Evolutionary conservation across 2,329 filamentous ascomycete species (phyloP).

Genomic region (Sordariomycetes sp.): DNA sequence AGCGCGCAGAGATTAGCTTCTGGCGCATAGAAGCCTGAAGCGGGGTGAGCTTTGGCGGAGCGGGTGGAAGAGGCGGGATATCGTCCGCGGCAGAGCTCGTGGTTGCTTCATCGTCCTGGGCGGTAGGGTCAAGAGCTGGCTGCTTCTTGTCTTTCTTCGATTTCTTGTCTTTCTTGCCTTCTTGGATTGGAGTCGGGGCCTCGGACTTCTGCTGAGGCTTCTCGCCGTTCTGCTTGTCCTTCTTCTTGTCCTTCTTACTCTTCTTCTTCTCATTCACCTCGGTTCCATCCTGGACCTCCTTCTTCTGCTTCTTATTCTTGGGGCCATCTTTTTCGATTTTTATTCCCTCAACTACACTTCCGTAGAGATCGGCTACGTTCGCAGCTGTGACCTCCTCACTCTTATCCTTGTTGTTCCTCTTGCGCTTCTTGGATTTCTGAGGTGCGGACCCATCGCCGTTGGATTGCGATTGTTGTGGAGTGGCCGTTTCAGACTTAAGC

Average conservation of each 20-base stretch:
- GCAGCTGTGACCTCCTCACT: constrained; percentile 47
- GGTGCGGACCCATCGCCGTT: too few relatives aligned
- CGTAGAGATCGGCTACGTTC: constrained; percentile 73
- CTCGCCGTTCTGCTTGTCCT: constrained; percentile 17
- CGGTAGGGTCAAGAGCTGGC: constrained; percentile 4
- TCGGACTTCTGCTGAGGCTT: constrained; percentile 2
- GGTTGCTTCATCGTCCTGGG: constrained; percentile 10
- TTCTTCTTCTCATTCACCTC: constrained; percentile 14
- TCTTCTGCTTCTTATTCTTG: constrained; percentile 21
- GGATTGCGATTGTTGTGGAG: too few relatives aligned
- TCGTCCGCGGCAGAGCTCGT: too few relatives aligned
- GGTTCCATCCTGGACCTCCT: constrained; percentile 3
- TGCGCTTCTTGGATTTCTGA: constrained; percentile 55
- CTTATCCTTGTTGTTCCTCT: constrained; percentile 27
- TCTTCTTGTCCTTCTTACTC: constrained; percentile 11
- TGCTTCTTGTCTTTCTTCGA: constrained; percentile 27
- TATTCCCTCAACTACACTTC: constrained; percentile 67
- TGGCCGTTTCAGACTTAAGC: constrained; percentile 58
- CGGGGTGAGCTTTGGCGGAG: constrained; percentile 61
- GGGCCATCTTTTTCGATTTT: constrained; percentile 17
- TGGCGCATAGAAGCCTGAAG: constrained; percentile 90
- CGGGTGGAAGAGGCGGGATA: constrained; percentile 29
- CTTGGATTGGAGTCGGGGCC: constrained; percentile 17
- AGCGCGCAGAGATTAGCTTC: constrained; percentile 89
- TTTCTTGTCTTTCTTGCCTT: constrained; percentile 21